phyloP scores from a whole-genome alignment of 129 eudicot genomes.

The Helianthus tuberosus region DNA sequence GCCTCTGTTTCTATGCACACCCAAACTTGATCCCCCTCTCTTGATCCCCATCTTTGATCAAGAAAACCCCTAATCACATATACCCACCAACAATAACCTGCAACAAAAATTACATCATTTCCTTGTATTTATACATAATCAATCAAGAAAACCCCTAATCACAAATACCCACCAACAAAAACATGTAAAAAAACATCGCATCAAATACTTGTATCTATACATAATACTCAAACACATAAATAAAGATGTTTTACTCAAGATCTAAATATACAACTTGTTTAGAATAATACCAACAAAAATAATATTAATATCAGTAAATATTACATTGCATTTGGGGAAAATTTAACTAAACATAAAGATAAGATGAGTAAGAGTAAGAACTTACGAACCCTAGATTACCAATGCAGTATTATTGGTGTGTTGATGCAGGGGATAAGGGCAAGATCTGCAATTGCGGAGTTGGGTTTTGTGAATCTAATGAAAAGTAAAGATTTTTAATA shows the following conservation, averaged over 20 bases:
- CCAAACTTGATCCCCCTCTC: constrained; percentile 39
- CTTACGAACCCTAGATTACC: constrained; percentile 23
- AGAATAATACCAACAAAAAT: neutral
- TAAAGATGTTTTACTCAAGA: constrained; percentile 22
- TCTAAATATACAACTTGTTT: constrained; percentile 11
- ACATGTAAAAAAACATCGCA: constrained; percentile 9
- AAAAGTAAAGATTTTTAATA: constrained; percentile 13
- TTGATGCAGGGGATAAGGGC: neutral
- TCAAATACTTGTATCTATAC: constrained; percentile 7
- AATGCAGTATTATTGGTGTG: constrained; percentile 13
- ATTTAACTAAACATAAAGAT: constrained; percentile 1
- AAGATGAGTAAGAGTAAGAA: constrained; percentile 18
- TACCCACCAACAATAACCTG: constrained; percentile 3
- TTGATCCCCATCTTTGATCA: constrained; percentile 38
- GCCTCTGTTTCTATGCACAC: constrained; percentile 46
- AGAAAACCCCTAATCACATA: constrained; percentile 2
- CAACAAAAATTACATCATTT: constrained; percentile 12
- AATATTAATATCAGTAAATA: constrained; percentile 3
- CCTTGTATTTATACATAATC: constrained; percentile 13
- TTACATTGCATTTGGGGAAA: constrained; percentile 5
- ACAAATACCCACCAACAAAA: neutral
- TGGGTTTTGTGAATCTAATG: constrained; percentile 21
- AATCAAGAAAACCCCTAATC: constrained; percentile 1
- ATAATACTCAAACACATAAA: constrained; percentile 17
- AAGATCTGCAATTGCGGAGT: constrained; percentile 27